Conservation (phyloP, 2,329 filamentous ascomycete genomes). For the Hymenoscyphus fructigenus region DNA sequence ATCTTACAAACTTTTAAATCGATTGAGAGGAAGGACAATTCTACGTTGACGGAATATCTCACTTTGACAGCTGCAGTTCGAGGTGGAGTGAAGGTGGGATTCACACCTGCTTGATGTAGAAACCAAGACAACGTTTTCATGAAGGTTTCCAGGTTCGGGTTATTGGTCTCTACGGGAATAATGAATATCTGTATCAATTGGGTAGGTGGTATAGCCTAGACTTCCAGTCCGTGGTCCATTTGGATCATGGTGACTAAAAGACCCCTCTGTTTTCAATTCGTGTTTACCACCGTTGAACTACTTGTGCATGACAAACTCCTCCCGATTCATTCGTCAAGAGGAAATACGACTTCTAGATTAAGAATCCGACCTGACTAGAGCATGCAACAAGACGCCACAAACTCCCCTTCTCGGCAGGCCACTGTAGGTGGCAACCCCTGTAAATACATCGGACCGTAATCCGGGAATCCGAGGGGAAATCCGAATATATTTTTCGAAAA, state of each 20-base stretch:
- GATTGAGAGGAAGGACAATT: constrained; percentile 30
- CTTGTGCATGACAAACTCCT: not conserved
- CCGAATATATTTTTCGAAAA: no score
- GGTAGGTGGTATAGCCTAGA: not conserved
- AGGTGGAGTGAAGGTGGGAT: constrained; percentile 26
- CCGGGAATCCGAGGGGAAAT: no score
- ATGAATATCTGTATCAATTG: not conserved
- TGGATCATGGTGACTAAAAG: not conserved
- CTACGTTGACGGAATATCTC: constrained; percentile 21
- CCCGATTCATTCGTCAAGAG: not conserved
- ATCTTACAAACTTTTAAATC: constrained; percentile 37
- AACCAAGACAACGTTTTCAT: not conserved
- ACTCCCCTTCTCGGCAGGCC: not conserved
- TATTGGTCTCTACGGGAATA: not conserved
- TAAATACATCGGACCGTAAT: no score
- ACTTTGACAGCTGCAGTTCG: constrained; percentile 28
- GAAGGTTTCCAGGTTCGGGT: not conserved
- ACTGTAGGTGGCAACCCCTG: not conserved
- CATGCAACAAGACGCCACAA: not conserved
- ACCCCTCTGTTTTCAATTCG: not conserved
- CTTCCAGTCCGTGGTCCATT: not conserved
- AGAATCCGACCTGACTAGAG: not conserved
- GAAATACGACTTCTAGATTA: not conserved
- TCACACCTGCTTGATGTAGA: constrained; percentile 28
- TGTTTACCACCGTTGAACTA: not conserved